Percentiles rank a stretch among this genome's conserved stretches.
phyloP scores from a whole-genome alignment of 192 early-diverging fungal genomes.

The Umbelopsis sp. region DNA sequence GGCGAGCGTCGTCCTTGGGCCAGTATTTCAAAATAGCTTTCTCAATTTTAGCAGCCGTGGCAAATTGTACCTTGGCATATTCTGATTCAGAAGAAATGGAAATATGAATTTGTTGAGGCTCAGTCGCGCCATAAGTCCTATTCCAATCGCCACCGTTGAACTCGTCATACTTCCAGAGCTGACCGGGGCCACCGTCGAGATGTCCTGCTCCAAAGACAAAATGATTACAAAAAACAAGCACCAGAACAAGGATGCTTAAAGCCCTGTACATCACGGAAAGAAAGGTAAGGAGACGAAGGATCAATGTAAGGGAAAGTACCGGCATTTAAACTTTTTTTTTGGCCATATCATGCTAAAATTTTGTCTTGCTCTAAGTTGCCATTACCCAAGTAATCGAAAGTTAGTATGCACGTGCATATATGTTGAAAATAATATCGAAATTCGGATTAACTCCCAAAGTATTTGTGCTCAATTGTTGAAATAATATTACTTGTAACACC shows the following conservation, averaged over 20 bases:
- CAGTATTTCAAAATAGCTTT: constrained; percentile 33
- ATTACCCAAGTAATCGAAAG: not conserved
- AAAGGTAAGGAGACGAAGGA: not conserved
- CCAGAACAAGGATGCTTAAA: not conserved
- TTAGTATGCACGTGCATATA: not conserved
- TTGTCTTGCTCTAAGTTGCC: not conserved
- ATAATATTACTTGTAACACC: too few relatives aligned
- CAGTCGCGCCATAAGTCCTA: constrained; percentile 27
- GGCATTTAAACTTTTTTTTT: too few relatives aligned
- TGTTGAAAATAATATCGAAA: not conserved
- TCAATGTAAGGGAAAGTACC: not conserved
- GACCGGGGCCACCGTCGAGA: constrained; percentile 22
- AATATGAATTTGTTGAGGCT: constrained; percentile 41
- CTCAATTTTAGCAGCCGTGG: constrained; percentile 17
- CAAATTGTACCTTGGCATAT: constrained; percentile 38
- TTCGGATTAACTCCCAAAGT: too few relatives aligned
- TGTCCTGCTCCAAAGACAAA: not conserved
- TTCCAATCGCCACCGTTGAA: constrained; percentile 37
- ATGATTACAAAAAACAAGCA: not conserved
- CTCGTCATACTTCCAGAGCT: constrained; percentile 14
- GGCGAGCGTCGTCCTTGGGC: constrained; percentile 3
- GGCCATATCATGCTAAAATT: too few relatives aligned
- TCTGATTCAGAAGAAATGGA: constrained; percentile 25
- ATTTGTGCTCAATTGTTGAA: too few relatives aligned
- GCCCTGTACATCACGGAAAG: not conserved